Evolutionary conservation across 1,284 basidiomycete genomes (phyloP).

Genomic region (Filobasidium uniguttulatum): DNA sequence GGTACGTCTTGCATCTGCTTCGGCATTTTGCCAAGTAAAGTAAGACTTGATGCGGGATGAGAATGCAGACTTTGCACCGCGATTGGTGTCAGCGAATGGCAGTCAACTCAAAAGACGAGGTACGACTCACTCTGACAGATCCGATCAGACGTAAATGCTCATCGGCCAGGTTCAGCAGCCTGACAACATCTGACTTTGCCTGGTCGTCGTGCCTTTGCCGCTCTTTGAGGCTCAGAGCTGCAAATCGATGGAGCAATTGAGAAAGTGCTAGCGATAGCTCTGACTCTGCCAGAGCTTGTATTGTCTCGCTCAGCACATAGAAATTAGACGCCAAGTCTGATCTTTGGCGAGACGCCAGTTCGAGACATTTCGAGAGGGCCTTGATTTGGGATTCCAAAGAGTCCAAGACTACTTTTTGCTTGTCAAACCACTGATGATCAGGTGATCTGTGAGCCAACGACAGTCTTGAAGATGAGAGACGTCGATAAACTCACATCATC

Average conservation of each 20-base stretch:
- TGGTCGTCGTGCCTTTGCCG: constrained; percentile 58
- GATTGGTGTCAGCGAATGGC: not conserved
- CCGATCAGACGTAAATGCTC: constrained; percentile 86
- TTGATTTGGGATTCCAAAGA: constrained; percentile 79
- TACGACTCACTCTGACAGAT: constrained; percentile 59
- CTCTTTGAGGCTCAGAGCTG: constrained; percentile 56
- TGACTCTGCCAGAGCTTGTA: constrained; percentile 53
- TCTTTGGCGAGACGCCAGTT: constrained; percentile 65
- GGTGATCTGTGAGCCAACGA: constrained; percentile 5
- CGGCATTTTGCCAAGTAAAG: constrained; percentile 62
- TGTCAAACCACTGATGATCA: constrained; percentile 69
- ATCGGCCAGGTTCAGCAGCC: constrained; percentile 62
- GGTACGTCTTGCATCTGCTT: constrained; percentile 57
- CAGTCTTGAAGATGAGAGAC: not conserved
- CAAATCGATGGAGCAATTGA: constrained; percentile 51
- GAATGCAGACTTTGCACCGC: constrained; percentile 58
- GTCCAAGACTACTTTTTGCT: constrained; percentile 72
- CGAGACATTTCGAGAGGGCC: constrained; percentile 70
- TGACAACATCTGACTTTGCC: constrained; percentile 61
- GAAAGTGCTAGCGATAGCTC: constrained; percentile 63
- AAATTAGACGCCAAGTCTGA: constrained; percentile 55
- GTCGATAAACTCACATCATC: constrained; percentile 53
- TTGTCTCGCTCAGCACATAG: constrained; percentile 56
- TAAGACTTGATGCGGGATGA: constrained; percentile 70
- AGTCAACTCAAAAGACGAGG: not conserved